These are phyloP conservation scores for Dichotomocladium elegans DNA, from an alignment of 371 early-diverging fungal species.

Conservation along the genomic window DNA sequence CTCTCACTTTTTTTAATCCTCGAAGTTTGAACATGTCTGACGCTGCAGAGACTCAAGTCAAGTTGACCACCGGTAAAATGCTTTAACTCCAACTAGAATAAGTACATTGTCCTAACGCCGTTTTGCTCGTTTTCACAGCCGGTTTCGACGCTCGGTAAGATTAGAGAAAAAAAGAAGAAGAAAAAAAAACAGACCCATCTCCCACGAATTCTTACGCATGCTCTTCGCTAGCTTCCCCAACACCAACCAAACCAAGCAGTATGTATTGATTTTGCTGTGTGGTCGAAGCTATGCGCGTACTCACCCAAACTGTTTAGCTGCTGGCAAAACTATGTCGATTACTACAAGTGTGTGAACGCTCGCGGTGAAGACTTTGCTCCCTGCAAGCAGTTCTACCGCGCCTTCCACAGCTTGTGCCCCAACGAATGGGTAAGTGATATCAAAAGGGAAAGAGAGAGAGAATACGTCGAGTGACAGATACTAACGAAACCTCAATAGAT, in stretches of 20 bases:
- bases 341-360: conserved; percentile 78
- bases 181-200: too few species aligned
- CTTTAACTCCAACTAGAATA: neutral
- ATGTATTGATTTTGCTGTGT: too few species aligned
- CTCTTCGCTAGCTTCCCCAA: conserved; percentile 83
- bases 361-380: conserved; percentile 90
- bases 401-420: conserved; percentile 85
- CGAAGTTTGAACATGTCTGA: conserved; percentile 13
- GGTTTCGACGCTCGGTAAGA: conserved; percentile 18
- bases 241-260: conserved; percentile 92
- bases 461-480: too few species aligned
- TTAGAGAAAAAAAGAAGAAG: too few species aligned
- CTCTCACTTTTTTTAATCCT: too few species aligned
- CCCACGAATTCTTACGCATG: too few species aligned
- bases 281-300: neutral
- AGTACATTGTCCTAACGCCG: neutral
- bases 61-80: conserved; percentile 17
- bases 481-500: conserved; percentile 39
- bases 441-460: too few species aligned
- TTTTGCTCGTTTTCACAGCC: conserved; percentile 5
- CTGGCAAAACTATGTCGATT: conserved; percentile 97
- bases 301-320: conserved; percentile 34
- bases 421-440: conserved; percentile 85
- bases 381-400: conserved; percentile 82
- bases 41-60: conserved; percentile 11